Conservation (phyloP, 2,329 filamentous ascomycete species). For the Aspergillus terreus region DNA sequence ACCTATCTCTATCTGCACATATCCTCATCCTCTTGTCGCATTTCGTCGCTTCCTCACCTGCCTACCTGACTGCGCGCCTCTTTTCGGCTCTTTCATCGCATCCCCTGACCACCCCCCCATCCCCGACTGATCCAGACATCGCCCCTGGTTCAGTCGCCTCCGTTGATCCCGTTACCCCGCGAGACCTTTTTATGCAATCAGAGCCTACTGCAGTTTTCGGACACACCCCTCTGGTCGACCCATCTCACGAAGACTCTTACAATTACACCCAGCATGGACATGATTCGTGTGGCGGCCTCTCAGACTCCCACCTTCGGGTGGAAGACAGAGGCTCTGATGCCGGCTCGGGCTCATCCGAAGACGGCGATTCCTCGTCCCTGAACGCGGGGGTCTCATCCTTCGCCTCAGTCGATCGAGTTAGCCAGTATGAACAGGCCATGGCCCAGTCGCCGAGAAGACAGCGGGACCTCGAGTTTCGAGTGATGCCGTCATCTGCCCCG, state of each 20-base stretch:
- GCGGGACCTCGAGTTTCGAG: slow-evolving; percentile 49
- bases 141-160: slow-evolving; percentile 54
- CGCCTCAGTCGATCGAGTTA: slow-evolving; percentile 26
- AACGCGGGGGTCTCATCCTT: slow-evolving; percentile 4
- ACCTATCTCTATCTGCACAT: background rate
- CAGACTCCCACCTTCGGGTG: slow-evolving; percentile 42
- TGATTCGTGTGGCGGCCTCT: slow-evolving; percentile 41
- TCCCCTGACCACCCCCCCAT: background rate
- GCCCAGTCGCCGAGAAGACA: slow-evolving; percentile 33
- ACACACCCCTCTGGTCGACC: slow-evolving; percentile 40
- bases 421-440: slow-evolving; percentile 53
- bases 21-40: slow-evolving; percentile 6
- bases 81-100: background rate
- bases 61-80: background rate
- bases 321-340: slow-evolving; percentile 32
- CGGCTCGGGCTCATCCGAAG: slow-evolving; percentile 20
- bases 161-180: slow-evolving; percentile 25
- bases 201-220: slow-evolving; percentile 51
- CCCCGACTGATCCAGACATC: slow-evolving; percentile 49
- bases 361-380: slow-evolving; percentile 21
- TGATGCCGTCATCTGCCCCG: slow-evolving; percentile 44
- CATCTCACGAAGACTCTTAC: slow-evolving; percentile 30
- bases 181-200: slow-evolving; percentile 62
- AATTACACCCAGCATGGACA: slow-evolving; percentile 59
- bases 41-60: slow-evolving; percentile 6